Conservation (phyloP, 2,329 filamentous ascomycete genomes). For the Phialocephala sp. region DNA sequence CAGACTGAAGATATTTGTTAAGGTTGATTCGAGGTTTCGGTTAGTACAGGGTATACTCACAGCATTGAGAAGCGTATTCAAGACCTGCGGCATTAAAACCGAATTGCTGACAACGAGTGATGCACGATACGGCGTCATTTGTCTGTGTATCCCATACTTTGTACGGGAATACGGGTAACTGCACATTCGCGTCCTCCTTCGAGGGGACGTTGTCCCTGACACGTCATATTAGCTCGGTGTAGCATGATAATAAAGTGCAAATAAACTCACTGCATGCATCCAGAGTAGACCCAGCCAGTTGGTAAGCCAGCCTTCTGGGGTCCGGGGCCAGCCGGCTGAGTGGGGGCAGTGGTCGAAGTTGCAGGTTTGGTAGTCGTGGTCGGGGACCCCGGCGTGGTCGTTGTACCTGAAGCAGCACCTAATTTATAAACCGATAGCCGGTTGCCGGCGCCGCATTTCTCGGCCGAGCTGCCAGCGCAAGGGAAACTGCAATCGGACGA, state of each 20-base stretch:
- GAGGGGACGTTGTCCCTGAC: constrained; percentile 60
- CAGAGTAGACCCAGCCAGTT: constrained; percentile 32
- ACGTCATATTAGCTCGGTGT: constrained; percentile 47
- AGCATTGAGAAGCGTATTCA: constrained; percentile 31
- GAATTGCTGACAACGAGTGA: constrained; percentile 27
- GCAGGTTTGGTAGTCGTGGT: constrained; percentile 13
- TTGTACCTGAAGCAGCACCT: constrained; percentile 4
- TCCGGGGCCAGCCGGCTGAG: constrained; percentile 3
- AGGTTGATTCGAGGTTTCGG: too few relatives aligned
- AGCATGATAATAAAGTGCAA: constrained; percentile 53
- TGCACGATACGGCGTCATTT: constrained; percentile 24
- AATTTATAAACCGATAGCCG: constrained; percentile 29
- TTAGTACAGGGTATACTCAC: constrained; percentile 42
- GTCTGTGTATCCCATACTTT: constrained; percentile 23
- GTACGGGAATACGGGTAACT: constrained; percentile 29
- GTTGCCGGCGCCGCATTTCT: constrained; percentile 32
- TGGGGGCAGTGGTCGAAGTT: constrained; percentile 32
- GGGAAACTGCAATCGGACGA: constrained; percentile 27
- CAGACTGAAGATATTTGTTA: constrained; percentile 20
- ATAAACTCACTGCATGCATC: constrained; percentile 39
- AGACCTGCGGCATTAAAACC: constrained; percentile 32
- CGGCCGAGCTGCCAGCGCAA: constrained; percentile 27
- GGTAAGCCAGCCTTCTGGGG: constrained; percentile 31
- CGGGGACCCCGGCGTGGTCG: background rate
- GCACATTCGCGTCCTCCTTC: constrained; percentile 45